phyloP scores from a whole-genome alignment of 345 rosid species.

The Acer saccharum region DNA sequence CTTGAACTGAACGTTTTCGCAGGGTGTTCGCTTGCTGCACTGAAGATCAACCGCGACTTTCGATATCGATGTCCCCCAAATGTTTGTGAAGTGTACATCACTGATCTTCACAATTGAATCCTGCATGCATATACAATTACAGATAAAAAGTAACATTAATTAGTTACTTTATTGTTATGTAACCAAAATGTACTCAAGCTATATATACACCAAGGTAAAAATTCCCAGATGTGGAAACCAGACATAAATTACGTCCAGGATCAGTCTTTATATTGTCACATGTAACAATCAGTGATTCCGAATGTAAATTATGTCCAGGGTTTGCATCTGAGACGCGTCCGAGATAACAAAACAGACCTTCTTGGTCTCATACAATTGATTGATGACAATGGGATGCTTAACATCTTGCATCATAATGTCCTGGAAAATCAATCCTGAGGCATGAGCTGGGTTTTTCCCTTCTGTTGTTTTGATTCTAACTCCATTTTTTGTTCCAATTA shows the following conservation, averaged over 20 bases:
- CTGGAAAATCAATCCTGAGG: slow-evolving; percentile 42
- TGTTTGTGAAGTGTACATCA: slow-evolving; percentile 42
- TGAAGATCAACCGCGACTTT: slow-evolving; percentile 38
- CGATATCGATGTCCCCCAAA: slow-evolving; percentile 47
- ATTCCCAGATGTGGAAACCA: too few species aligned
- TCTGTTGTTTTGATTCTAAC: slow-evolving; percentile 73
- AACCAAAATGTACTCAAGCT: too few species aligned
- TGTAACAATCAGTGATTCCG: too few species aligned
- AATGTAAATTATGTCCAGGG: too few species aligned
- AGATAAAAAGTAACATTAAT: neutral
- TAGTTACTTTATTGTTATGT: neutral
- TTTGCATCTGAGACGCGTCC: too few species aligned
- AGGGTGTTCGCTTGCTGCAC: slow-evolving; percentile 57
- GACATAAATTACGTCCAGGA: too few species aligned
- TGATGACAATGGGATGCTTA: slow-evolving; percentile 64
- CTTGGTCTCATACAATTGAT: slow-evolving; percentile 53
- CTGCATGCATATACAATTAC: slow-evolving; percentile 26
- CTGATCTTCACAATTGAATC: slow-evolving; percentile 54
- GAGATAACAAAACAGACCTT: slow-evolving; percentile 18
- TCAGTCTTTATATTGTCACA: too few species aligned
- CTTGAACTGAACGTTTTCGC: slow-evolving; percentile 37
- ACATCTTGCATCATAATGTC: slow-evolving; percentile 57
- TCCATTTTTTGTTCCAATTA: slow-evolving; percentile 59
- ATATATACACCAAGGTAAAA: too few species aligned
- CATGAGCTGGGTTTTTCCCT: slow-evolving; percentile 48